These are phyloP conservation scores for Colletotrichum incanum DNA, from an alignment of 2,329 filamentous ascomycete genomes.

Conservation along the genomic window DNA sequence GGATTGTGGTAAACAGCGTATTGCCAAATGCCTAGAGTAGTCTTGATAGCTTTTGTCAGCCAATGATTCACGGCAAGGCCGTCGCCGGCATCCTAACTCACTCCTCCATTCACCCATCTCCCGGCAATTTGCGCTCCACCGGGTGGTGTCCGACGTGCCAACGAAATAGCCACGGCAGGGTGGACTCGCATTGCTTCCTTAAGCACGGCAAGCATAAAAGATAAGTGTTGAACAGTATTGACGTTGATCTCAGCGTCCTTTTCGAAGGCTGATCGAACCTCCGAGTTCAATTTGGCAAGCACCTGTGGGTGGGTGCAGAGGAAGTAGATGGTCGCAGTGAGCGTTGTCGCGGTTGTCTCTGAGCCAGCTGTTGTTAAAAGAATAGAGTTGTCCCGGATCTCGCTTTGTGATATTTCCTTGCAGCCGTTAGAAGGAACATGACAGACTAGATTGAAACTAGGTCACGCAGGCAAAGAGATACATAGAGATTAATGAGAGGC, in stretches of 20 bases:
- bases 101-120: constrained; percentile 50
- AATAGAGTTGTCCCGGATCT: constrained; percentile 40
- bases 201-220: constrained; percentile 58
- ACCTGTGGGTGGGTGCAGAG: constrained; percentile 52
- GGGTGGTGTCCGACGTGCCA: constrained; percentile 49
- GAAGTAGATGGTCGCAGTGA: constrained; percentile 58
- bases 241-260: constrained; percentile 56
- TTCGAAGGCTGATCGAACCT: constrained; percentile 57
- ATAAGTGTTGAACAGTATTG: constrained; percentile 48
- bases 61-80: background rate
- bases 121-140: constrained; percentile 53
- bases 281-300: constrained; percentile 51
- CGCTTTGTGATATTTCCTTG: constrained; percentile 12
- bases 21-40: constrained; percentile 59
- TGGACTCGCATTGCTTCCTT: constrained; percentile 57
- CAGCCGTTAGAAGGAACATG: constrained; percentile 41
- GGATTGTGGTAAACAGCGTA: constrained; percentile 60
- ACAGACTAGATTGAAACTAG: background rate
- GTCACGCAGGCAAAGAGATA: background rate
- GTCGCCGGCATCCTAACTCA: constrained; percentile 45
- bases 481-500: background rate
- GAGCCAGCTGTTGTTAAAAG: constrained; percentile 55
- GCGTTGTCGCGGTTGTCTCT: constrained; percentile 62
- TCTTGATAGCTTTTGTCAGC: constrained; percentile 46
- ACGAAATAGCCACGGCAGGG: constrained; percentile 48